Conservation (phyloP, 495 filamentous ascomycete genomes). For the Lasiosphaeria hispida region DNA sequence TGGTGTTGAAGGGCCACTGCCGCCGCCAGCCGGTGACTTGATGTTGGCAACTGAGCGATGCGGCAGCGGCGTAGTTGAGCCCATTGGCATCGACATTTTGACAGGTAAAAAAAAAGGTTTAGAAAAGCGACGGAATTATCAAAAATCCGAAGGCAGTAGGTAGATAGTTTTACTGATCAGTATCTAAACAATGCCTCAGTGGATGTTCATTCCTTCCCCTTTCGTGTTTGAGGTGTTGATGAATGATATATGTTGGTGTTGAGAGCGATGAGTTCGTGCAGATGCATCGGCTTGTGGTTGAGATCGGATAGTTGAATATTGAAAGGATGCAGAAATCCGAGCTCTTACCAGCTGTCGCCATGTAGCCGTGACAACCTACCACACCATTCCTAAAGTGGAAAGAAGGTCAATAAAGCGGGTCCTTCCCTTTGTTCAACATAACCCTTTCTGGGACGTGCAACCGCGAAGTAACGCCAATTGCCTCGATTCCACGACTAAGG, state of each 20-base stretch:
- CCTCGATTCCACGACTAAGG: background rate
- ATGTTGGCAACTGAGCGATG: constrained; percentile 54
- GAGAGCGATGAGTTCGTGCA: too few relatives aligned
- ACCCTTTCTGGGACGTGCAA: background rate
- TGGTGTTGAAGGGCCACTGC: constrained; percentile 58
- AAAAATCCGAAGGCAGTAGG: too few relatives aligned
- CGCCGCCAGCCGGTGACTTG: constrained; percentile 32
- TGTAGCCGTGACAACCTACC: constrained; percentile 20
- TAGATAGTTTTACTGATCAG: too few relatives aligned
- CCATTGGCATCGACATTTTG: constrained; percentile 26
- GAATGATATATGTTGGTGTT: too few relatives aligned
- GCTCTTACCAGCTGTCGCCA: background rate
- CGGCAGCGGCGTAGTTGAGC: constrained; percentile 31
- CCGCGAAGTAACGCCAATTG: background rate
- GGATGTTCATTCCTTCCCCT: too few relatives aligned
- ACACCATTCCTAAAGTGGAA: constrained; percentile 21
- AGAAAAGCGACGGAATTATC: background rate
- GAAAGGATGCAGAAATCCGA: background rate
- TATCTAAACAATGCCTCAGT: too few relatives aligned
- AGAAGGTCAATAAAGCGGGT: constrained; percentile 29
- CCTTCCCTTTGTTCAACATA: constrained; percentile 2
- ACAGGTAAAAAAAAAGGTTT: background rate
- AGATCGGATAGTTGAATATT: too few relatives aligned
- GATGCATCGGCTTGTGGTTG: too few relatives aligned
- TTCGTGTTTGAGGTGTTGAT: too few relatives aligned